Conservation (phyloP, 1,139 yeast species). For the Suhomyces yuchorum region DNA sequence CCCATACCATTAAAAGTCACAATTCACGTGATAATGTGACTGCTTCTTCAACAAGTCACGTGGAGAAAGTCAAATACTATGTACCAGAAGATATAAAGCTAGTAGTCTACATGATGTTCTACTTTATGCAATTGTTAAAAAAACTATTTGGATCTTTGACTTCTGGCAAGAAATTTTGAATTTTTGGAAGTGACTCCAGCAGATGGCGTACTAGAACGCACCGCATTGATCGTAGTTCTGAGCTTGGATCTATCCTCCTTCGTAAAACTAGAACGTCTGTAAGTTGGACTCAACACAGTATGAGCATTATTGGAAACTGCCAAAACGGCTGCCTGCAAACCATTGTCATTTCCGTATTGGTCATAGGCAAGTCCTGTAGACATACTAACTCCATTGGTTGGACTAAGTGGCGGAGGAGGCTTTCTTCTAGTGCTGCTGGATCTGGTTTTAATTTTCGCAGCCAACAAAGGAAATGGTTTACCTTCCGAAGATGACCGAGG, state of each 20-base stretch:
- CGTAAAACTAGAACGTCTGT: slow-evolving; percentile 41
- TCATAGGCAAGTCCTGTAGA: slow-evolving; percentile 37
- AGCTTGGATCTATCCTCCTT: slow-evolving; percentile 26
- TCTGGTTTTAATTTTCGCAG: slow-evolving; percentile 16
- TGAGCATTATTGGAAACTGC: slow-evolving; percentile 45
- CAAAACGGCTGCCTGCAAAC: slow-evolving; percentile 46
- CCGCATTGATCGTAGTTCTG: slow-evolving; percentile 8
- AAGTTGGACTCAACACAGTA: slow-evolving; percentile 20
- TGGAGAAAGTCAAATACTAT: no score
- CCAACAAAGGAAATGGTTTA: slow-evolving; percentile 15
- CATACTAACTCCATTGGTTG: slow-evolving; percentile 28
- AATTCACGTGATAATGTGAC: slow-evolving; percentile 12
- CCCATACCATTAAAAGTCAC: slow-evolving; percentile 3
- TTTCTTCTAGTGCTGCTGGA: slow-evolving; percentile 28
- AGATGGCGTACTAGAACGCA: slow-evolving; percentile 7
- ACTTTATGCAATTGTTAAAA: neutral
- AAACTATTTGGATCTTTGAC: slow-evolving; percentile 38
- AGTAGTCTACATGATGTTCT: neutral
- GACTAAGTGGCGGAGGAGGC: slow-evolving; percentile 39
- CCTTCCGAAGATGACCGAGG: slow-evolving; percentile 4
- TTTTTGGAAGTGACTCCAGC: slow-evolving; percentile 39
- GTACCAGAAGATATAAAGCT: no score
- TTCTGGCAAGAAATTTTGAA: slow-evolving; percentile 48
- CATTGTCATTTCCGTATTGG: slow-evolving; percentile 9
- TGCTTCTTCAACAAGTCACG: slow-evolving; percentile 7